These are phyloP conservation scores for Coemansia sp. DNA, from an alignment of 192 early-diverging fungal species.

Conservation along the genomic window DNA sequence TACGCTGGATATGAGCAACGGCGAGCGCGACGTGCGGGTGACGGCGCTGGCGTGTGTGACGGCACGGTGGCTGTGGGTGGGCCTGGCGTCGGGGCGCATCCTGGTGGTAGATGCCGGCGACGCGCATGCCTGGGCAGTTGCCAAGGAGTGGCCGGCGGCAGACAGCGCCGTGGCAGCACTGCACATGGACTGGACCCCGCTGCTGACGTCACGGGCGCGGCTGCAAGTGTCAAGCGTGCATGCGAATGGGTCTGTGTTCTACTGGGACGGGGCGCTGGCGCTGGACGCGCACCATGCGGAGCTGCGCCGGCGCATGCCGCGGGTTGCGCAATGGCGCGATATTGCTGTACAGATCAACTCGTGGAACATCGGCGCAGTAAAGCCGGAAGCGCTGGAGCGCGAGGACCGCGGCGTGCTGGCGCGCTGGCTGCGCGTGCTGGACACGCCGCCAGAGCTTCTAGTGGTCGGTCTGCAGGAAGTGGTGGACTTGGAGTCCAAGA, in stretches of 20 bases:
- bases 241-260: conserved; percentile 42
- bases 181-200: conserved; percentile 45
- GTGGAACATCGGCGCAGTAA: conserved; percentile 92
- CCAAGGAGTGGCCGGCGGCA: conserved; percentile 40
- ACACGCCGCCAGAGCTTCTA: conserved; percentile 72
- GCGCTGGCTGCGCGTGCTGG: conserved; percentile 38
- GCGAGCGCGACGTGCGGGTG: conserved; percentile 25
- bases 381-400: conserved; percentile 73
- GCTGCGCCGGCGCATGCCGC: conserved; percentile 59
- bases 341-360: conserved; percentile 77
- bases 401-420: conserved; percentile 28
- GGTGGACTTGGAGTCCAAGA: conserved; percentile 82
- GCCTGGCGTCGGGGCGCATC: conserved; percentile 33
- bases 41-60: conserved; percentile 41
- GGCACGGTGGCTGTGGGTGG: conserved; percentile 47
- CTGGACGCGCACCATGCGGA: conserved; percentile 53
- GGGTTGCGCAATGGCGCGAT: conserved; percentile 64
- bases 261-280: conserved; percentile 48
- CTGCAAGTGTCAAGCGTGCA: conserved; percentile 49
- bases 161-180: conserved; percentile 25
- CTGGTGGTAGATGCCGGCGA: conserved; percentile 34
- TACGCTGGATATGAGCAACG: conserved; percentile 44
- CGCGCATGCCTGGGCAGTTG: conserved; percentile 22
- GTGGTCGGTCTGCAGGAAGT: conserved; percentile 96
- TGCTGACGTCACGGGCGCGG: conserved; percentile 26